phyloP scores from a whole-genome alignment of 2,329 filamentous ascomycete species.

The Aphanoascus verrucosus region DNA sequence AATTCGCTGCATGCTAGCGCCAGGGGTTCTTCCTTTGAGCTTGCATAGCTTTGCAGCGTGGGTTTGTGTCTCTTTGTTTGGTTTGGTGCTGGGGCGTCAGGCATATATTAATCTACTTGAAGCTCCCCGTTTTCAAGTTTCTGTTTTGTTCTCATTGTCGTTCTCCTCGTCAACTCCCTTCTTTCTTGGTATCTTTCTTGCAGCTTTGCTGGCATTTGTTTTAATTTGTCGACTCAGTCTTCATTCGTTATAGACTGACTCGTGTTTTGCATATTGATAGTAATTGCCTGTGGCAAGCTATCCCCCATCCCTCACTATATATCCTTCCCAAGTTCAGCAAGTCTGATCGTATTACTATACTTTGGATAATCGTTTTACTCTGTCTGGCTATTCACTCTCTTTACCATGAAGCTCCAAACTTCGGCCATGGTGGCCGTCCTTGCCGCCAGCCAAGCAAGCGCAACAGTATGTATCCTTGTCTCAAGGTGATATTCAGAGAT shows the following conservation, averaged over 20 bases:
- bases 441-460: constrained; percentile 21
- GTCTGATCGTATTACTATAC: neutral
- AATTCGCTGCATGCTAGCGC: constrained; percentile 5
- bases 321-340: neutral
- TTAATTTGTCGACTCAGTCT: constrained; percentile 5
- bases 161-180: neutral
- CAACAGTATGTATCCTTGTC: constrained; percentile 17
- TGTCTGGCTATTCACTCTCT: constrained; percentile 1
- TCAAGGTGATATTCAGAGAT: no score
- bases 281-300: constrained; percentile 11
- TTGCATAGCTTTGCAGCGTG: neutral
- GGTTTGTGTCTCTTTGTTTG: neutral
- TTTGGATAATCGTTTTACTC: neutral
- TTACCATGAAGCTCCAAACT: constrained; percentile 19
- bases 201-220: neutral
- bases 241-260: constrained; percentile 7
- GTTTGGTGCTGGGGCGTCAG: neutral
- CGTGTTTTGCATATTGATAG: neutral
- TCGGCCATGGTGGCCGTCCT: constrained; percentile 17
- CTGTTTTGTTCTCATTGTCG: neutral
- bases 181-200: neutral
- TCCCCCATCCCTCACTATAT: neutral
- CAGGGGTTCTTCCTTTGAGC: constrained; percentile 3
- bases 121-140: neutral
- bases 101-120: constrained; percentile 6